phyloP scores from a whole-genome alignment of 2,329 filamentous ascomycete species.

The Endoconidiophora laricicola region DNA sequence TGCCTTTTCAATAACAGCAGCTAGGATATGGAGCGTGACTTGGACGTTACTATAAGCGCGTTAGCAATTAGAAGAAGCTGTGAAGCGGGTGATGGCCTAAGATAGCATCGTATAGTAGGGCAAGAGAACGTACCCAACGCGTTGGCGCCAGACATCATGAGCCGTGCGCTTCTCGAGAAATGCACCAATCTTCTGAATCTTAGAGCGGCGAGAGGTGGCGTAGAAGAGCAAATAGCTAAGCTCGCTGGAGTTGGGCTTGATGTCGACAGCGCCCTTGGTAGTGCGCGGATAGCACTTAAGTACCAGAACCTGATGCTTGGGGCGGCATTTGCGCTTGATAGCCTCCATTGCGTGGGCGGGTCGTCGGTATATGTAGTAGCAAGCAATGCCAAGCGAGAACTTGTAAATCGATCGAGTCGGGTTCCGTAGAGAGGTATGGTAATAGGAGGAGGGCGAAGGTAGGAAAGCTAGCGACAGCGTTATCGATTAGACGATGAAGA shows the following conservation, averaged over 20 bases:
- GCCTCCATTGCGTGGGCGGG: constrained; percentile 36
- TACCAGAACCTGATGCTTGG: constrained; percentile 91
- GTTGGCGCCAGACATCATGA: constrained; percentile 74
- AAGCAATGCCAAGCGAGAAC: too few relatives aligned
- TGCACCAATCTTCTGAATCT: constrained; percentile 87
- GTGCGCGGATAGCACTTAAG: constrained; percentile 92
- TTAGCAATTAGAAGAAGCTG: constrained; percentile 1
- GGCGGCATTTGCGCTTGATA: constrained; percentile 54
- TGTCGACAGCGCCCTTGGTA: constrained; percentile 78
- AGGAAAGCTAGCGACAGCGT: neutral
- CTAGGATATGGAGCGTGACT: constrained; percentile 83
- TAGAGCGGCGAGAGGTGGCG: constrained; percentile 81
- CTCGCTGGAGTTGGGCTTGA: constrained; percentile 92
- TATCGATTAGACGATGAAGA: neutral
- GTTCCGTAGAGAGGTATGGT: too few relatives aligned
- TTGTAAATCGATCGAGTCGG: too few relatives aligned
- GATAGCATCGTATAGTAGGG: neutral
- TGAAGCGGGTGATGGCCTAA: neutral
- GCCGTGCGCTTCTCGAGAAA: constrained; percentile 92
- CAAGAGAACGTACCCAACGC: constrained; percentile 51
- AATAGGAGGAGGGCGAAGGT: too few relatives aligned
- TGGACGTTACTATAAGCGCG: constrained; percentile 58
- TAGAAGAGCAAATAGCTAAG: constrained; percentile 96
- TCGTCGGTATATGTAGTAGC: too few relatives aligned
- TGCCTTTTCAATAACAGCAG: constrained; percentile 81